Evolutionary conservation across 345 rosid genomes (phyloP), one percentile per base, ranked within the genome.

Genomic region (Eucalyptus pumila): DNA sequence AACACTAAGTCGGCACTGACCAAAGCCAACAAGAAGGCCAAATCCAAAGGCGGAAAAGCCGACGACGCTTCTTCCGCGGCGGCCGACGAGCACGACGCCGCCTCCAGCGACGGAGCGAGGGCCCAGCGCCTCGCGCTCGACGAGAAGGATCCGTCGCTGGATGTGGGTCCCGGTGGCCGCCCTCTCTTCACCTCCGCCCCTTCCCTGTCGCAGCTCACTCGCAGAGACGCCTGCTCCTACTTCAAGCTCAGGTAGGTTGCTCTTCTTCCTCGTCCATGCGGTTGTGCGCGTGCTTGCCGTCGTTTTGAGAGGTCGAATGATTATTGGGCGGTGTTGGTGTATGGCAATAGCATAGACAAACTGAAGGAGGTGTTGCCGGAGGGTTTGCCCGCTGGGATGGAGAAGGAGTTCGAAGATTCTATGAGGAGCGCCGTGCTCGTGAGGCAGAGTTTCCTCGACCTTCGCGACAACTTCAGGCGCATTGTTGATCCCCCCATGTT

Each of bases 391-490:
- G 86, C 76, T 80, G 99, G 98, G 42, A 94, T 96, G 94, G 93
- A 90, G 87, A 87, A 91, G 88, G 99, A 98, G 92, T 98, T 98
- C 88, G 94, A 93, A 60, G 99, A 96, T 60, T 96, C 99, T 37
- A 91, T 94, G 98, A 91, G 97, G 88, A 93, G 91, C 30, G 95
- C 98, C 9, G 88, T 96, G 92, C 96, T 97, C 60, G 96, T 97
- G 85, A 91, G 99, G 80, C 94, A 95, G 92, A 93, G 94, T 89
- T 97, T 95, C 92, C 93, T 96, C 92, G 96, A 95, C 92, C 95
- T 96, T 89, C 98, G 99, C 14, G 99, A 97, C 92, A 94, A 98
- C 92, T 97, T 96, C 92, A 94, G 95, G 88, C 97, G 98, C 86
- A 88, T 97, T 87, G 98, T 94, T 91, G 98, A 98, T 94, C 97